Evolutionary conservation across 257 asterid genomes (phyloP).

Genomic region (Eustoma russellianum): DNA sequence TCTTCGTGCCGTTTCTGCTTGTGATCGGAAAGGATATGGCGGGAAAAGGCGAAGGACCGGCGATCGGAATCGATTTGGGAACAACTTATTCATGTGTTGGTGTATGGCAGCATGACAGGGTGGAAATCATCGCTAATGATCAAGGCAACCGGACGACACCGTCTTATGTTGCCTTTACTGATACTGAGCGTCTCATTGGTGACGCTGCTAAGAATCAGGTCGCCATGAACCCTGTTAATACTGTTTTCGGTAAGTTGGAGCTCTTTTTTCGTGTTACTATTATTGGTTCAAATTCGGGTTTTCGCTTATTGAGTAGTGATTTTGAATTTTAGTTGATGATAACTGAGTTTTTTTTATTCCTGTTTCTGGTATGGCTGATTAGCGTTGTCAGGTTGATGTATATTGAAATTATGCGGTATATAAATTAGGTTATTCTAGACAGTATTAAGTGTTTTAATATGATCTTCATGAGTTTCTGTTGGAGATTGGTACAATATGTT

Average conservation of each 20-base stretch:
- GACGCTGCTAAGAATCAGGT: conserved; percentile 32
- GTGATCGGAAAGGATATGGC: conserved; percentile 5
- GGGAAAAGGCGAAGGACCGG: conserved; percentile 20
- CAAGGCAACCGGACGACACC: conserved; percentile 32
- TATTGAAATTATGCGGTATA: no score
- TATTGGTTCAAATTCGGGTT: no score
- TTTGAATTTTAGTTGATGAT: no score
- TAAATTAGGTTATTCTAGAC: no score
- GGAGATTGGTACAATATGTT: no score
- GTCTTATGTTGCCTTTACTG: conserved; percentile 24
- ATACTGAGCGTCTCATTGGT: conserved; percentile 21
- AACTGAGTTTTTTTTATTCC: no score
- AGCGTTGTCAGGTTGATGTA: no score
- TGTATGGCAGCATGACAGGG: conserved; percentile 29
- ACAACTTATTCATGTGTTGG: conserved; percentile 27
- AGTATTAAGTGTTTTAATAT: no score
- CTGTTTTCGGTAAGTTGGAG: conserved; percentile 18
- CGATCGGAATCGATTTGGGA: conserved; percentile 25
- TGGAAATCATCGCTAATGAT: conserved; percentile 26
- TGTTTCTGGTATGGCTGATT: no score
- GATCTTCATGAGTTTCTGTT: no score
- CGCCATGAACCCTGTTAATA: conserved; percentile 21
- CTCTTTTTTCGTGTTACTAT: neutral
- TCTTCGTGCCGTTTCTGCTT: neutral
- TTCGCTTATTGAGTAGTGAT: no score